These are phyloP conservation scores for Penicillium cataractarum DNA, from an alignment of 495 filamentous ascomycete genomes.

Conservation along the genomic window DNA sequence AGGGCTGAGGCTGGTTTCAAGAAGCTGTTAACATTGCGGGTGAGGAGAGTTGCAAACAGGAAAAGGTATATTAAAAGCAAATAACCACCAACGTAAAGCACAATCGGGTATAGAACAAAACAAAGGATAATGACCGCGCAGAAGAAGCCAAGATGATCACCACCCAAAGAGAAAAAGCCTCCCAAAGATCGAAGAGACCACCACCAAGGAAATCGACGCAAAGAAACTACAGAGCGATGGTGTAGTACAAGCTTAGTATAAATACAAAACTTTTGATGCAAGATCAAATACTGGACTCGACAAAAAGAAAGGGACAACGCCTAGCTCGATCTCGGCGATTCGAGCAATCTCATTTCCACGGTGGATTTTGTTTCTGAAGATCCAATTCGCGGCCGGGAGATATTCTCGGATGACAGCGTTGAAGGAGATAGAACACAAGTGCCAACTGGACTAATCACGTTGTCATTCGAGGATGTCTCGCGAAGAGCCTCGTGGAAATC, in stretches of 20 bases:
- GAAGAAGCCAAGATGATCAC: background rate
- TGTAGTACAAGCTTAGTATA: background rate
- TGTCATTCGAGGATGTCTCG: constrained; percentile 19
- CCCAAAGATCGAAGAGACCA: background rate
- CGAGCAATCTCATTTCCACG: constrained; percentile 6
- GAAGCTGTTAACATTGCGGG: no score
- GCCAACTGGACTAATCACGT: background rate
- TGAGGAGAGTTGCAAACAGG: no score
- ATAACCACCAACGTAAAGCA: background rate
- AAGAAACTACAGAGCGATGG: background rate
- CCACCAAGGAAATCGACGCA: background rate
- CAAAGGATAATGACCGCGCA: constrained; percentile 1
- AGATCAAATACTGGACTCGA: background rate
- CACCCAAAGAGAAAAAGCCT: background rate
- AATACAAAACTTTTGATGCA: constrained; percentile 1
- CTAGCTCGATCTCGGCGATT: background rate
- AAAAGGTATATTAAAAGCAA: background rate
- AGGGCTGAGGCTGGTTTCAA: no score
- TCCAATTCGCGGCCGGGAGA: background rate
- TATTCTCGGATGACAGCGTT: background rate
- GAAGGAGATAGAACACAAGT: background rate
- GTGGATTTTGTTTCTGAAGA: constrained; percentile 12
- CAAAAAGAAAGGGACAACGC: background rate
- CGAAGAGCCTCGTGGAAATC: constrained; percentile 27
- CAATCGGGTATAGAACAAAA: constrained; percentile 12